Evolutionary conservation across 23 red algal genomes (phyloP).

Genomic region (Rhodosorus marinus): DNA sequence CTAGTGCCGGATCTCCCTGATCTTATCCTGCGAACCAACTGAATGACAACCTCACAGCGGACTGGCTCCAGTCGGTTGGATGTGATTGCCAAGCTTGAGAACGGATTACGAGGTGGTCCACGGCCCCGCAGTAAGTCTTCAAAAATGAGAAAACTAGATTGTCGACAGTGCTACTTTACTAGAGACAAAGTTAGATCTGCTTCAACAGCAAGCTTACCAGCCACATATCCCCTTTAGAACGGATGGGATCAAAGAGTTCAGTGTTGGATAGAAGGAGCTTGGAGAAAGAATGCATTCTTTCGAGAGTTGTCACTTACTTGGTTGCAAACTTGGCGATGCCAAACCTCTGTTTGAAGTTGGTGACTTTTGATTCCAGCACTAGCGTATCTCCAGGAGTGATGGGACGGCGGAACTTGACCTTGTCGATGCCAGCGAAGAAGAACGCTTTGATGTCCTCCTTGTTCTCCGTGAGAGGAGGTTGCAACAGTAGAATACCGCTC

Average conservation of each 20-base stretch:
- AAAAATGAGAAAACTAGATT: no score
- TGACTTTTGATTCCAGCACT: constrained; percentile 65
- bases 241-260: background rate
- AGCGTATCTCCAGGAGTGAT: constrained; percentile 86
- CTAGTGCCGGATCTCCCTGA: no score
- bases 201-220: constrained; percentile 57
- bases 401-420: constrained; percentile 58
- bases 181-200: constrained; percentile 80
- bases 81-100: no score
- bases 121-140: no score
- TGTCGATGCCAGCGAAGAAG: constrained; percentile 78
- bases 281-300: background rate
- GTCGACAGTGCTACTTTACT: no score
- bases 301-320: constrained; percentile 27
- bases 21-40: no score
- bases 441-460: constrained; percentile 15
- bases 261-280: constrained; percentile 1
- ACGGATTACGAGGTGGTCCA: no score
- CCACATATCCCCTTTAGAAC: constrained; percentile 35
- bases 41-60: no score
- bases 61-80: no score
- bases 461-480: constrained; percentile 23
- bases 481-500: constrained; percentile 80
- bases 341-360: constrained; percentile 24
- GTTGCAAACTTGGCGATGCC: constrained; percentile 77